Evolutionary conservation across 2,329 filamentous ascomycete genomes (phyloP).

Genomic region (Bipolaris zeicola): DNA sequence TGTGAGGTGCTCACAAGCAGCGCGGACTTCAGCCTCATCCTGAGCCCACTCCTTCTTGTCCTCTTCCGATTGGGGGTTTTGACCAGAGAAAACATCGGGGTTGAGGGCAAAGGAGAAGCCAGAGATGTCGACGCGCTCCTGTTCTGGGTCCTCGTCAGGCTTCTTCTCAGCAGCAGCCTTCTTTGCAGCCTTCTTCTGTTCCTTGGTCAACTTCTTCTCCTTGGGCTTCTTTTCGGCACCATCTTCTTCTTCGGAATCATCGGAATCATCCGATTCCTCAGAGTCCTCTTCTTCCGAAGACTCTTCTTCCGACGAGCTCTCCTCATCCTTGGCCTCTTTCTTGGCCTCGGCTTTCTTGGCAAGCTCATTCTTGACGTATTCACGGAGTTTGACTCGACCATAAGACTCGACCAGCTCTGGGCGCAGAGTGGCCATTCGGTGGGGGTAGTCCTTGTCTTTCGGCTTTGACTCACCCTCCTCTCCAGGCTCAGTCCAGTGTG

Average conservation of each 20-base stretch:
- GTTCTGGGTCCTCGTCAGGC: conserved; percentile 45
- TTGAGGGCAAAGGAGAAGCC: conserved; percentile 89
- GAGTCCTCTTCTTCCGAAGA: conserved; percentile 27
- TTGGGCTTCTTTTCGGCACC: conserved; percentile 61
- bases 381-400: conserved; percentile 82
- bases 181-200: conserved; percentile 26
- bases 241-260: conserved; percentile 74
- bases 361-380: conserved; percentile 83
- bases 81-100: conserved; percentile 93
- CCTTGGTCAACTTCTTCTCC: conserved; percentile 27
- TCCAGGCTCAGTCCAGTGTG: conserved; percentile 59
- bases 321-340: conserved; percentile 46
- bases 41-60: conserved; percentile 82
- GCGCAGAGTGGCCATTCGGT: conserved; percentile 93
- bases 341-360: conserved; percentile 51
- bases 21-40: conserved; percentile 87
- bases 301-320: conserved; percentile 34
- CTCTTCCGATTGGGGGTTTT: conserved; percentile 84
- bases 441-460: conserved; percentile 71
- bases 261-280: conserved; percentile 46
- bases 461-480: conserved; percentile 56
- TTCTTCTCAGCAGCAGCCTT: conserved; percentile 23
- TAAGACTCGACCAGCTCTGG: conserved; percentile 88
- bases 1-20: conserved; percentile 78
- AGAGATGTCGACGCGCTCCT: conserved; percentile 81